Percentiles rank a stretch among this genome's conserved stretches.
phyloP scores from a whole-genome alignment of 1,284 basidiomycete species.

The Ceratorhiza oryzae-sativae region DNA sequence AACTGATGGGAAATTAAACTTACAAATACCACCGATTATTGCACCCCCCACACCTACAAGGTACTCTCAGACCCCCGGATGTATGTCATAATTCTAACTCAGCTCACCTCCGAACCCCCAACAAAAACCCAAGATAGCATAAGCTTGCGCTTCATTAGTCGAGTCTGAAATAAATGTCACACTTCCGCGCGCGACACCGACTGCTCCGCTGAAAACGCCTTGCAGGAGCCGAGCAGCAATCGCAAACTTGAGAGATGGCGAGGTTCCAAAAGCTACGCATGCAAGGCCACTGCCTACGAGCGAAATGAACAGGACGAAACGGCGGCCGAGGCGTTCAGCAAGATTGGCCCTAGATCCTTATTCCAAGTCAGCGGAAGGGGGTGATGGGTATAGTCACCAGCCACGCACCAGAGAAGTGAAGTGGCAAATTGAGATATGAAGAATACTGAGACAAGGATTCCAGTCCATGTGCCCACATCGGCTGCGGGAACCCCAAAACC shows the following conservation, averaged over 20 bases:
- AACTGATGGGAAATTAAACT: not conserved
- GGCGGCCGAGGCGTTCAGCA: constrained; percentile 90
- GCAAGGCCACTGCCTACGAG: constrained; percentile 83
- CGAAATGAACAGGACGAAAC: constrained; percentile 85
- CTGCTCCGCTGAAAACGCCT: constrained; percentile 93
- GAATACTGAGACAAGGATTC: constrained; percentile 78
- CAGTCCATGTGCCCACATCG: constrained; percentile 84
- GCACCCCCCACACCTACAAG: constrained; percentile 58
- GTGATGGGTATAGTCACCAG: not conserved
- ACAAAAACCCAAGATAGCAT: constrained; percentile 94
- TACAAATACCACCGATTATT: constrained; percentile 75
- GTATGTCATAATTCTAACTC: too few species aligned
- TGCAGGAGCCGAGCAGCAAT: constrained; percentile 89
- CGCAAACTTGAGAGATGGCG: constrained; percentile 80
- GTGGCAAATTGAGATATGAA: constrained; percentile 73
- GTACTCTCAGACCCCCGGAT: too few species aligned
- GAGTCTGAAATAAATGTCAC: constrained; percentile 88
- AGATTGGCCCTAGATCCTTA: constrained; percentile 65
- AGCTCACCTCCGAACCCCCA: constrained; percentile 94
- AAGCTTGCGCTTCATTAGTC: constrained; percentile 92
- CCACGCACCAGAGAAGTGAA: constrained; percentile 78
- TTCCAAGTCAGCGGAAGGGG: not conserved
- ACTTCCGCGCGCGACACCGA: constrained; percentile 92
- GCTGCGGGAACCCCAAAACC: constrained; percentile 56
- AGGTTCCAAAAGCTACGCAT: constrained; percentile 85